These are phyloP conservation scores for Conticribra guillardii DNA, from an alignment of 108 stramenopile genomes.

Conservation along the genomic window DNA sequence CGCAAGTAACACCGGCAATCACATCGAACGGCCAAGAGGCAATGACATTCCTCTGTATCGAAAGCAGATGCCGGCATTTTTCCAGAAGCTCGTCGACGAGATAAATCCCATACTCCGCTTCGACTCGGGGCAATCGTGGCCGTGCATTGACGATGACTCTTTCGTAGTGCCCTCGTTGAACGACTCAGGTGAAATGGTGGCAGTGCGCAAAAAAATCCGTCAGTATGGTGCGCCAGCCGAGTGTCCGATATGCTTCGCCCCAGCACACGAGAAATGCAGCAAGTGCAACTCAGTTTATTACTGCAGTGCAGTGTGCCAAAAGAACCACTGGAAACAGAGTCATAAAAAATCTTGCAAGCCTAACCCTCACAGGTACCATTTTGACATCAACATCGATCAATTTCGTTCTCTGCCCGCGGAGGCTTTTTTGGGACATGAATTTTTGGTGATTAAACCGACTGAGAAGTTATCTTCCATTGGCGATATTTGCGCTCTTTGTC, in stretches of 20 bases:
- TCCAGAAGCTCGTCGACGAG: slow-evolving; percentile 14
- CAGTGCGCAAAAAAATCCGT: slow-evolving; percentile 5
- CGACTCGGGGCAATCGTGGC: slow-evolving; percentile 9
- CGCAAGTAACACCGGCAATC: no score
- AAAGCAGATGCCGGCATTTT: background rate
- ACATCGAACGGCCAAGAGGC: no score
- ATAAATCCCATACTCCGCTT: slow-evolving; percentile 14
- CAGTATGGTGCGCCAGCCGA: slow-evolving; percentile 20
- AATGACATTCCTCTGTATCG: no score
- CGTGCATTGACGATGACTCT: slow-evolving; percentile 11
- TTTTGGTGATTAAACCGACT: slow-evolving; percentile 13
- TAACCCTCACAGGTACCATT: slow-evolving; percentile 9
- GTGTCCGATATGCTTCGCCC: slow-evolving; percentile 18
- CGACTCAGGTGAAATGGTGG: background rate
- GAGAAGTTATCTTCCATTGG: slow-evolving; percentile 3
- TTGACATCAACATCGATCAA: slow-evolving; percentile 16
- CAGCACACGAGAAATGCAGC: background rate
- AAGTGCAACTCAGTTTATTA: slow-evolving; percentile 21
- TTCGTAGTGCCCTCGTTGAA: background rate
- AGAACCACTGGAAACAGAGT: slow-evolving; percentile 9
- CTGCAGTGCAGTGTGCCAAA: slow-evolving; percentile 18
- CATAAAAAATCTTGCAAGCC: slow-evolving; percentile 27
- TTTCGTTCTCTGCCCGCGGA: slow-evolving; percentile 7
- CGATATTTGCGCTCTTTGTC: slow-evolving; percentile 8
- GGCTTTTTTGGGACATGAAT: slow-evolving; percentile 14